Evolutionary conservation across 108 stramenopile genomes (phyloP).

Genomic region (Skeletonema grethae): DNA sequence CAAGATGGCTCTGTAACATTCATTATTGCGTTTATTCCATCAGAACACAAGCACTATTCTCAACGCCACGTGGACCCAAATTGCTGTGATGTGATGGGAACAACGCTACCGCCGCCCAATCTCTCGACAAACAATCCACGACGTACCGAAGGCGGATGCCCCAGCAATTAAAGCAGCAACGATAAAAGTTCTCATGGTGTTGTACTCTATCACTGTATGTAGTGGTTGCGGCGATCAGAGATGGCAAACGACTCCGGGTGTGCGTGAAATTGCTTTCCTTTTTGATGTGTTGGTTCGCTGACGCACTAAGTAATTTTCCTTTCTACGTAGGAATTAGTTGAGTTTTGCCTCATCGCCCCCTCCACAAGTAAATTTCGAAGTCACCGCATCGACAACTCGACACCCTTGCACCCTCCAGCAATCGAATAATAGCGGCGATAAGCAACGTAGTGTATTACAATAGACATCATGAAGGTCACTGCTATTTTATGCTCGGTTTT

Average conservation of each 20-base stretch:
- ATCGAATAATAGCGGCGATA: conserved; percentile 2
- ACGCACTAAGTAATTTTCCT: not conserved
- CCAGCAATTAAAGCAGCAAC: conserved; percentile 59
- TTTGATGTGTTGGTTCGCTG: not conserved
- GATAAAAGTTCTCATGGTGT: conserved; percentile 66
- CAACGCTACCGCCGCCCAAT: not conserved
- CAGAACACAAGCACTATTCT: not conserved
- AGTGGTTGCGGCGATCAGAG: not conserved
- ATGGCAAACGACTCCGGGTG: no score
- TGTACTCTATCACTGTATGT: not conserved
- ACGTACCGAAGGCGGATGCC: conserved; percentile 77
- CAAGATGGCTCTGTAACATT: not conserved
- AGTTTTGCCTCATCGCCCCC: not conserved
- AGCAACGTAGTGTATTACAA: conserved; percentile 2
- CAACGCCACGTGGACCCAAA: conserved; percentile 14
- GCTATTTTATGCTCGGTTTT: conserved; percentile 60
- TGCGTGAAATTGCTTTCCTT: not conserved
- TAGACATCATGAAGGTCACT: conserved; percentile 66
- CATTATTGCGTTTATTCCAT: not conserved
- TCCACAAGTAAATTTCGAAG: conserved; percentile 1
- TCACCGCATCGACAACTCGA: not conserved
- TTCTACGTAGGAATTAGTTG: not conserved
- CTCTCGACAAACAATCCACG: not conserved
- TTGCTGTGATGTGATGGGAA: not conserved
- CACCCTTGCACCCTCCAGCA: not conserved